Evolutionary conservation across 106 monocot genomes (phyloP), one percentile per base, ranked within the genome.

Genomic region (Dactylorhiza incarnata): DNA sequence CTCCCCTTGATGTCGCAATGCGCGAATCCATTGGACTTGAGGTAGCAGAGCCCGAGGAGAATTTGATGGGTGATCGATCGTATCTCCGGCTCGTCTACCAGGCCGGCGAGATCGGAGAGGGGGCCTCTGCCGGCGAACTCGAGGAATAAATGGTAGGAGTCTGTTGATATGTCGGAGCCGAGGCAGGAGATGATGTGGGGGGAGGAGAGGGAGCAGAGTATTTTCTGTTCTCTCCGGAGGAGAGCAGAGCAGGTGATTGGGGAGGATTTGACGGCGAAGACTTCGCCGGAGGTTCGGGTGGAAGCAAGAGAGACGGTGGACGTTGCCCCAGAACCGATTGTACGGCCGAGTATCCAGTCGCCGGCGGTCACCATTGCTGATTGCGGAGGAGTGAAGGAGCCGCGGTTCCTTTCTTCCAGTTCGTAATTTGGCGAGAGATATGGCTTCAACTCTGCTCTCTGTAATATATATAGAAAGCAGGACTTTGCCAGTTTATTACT

Each of bases 201-300:
- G 8, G 84, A 90, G 71, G 37, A 29, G 20, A 90, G 73, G 20
- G 82, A 78, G 13, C 24, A 45, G 15, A 87, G 82, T 49, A 90
- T 81, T 7, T 17, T 13, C 26, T 87, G 84, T 75, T 90, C 90
- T 66, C 78, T 84, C 48, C 83, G 82, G 48, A 90, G 69, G 44
- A 77, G 17, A 15, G 13, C 8, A 75, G 37, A 48, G 82, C 67
- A 3, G 61, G 55, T 15, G 48, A 54, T 5, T 77, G 56, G 10
- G 77, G 69, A 25, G 50, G 95, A 89, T 59, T 95, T 95, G 1
- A 92, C 91, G 47, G 92, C 95, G 78, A 92, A 95, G 24, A 83
- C 19, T 6, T 48, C 9, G 15, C 86, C 80, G 66, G 75, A 12
- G 9, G 84, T 74, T 45, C 53, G 70, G 55, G 79, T 46, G 26